A percentile compares a stretch with the other conserved stretches of the same genome.
These are phyloP conservation scores for Oryza officinalis DNA, from an alignment of 176 grass and related monocot genomes.

Conservation along the genomic window DNA sequence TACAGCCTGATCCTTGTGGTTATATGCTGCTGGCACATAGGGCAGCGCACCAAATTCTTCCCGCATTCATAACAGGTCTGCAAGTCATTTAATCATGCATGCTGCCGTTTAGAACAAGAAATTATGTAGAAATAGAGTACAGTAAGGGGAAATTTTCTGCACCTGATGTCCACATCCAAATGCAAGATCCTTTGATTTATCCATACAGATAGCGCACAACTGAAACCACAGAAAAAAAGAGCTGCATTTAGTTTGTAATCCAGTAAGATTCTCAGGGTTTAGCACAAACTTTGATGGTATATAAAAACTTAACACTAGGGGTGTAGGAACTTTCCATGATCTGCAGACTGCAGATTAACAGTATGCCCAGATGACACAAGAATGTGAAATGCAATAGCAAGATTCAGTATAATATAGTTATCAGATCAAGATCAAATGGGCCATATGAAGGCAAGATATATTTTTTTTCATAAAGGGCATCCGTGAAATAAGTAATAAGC, in stretches of 20 bases:
- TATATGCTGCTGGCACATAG: conserved; percentile 78
- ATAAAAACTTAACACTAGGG: background rate
- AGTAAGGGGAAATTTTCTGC: conserved; percentile 17
- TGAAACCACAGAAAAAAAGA: conserved; percentile 36
- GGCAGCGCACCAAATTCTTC: conserved; percentile 63
- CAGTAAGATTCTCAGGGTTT: background rate
- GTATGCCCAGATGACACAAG: conserved; percentile 5
- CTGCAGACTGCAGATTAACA: background rate
- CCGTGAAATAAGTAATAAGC: background rate
- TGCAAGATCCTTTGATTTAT: conserved; percentile 87
- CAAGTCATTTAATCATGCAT: conserved; percentile 36
- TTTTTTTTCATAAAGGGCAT: background rate
- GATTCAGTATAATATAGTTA: background rate
- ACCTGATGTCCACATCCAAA: conserved; percentile 99
- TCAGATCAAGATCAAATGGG: conserved; percentile 30
- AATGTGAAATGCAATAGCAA: background rate
- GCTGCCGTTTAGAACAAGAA: conserved; percentile 13
- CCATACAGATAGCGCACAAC: conserved; percentile 88
- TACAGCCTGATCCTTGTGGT: conserved; percentile 92
- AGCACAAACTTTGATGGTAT: background rate
- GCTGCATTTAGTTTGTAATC: conserved; percentile 3
- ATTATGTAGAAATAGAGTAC: background rate
- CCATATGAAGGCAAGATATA: background rate
- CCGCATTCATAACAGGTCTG: conserved; percentile 94
- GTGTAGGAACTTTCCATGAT: background rate